These are phyloP conservation scores for Oryza nivara DNA, from an alignment of 176 grass and related monocot species.

Conservation along the genomic window DNA sequence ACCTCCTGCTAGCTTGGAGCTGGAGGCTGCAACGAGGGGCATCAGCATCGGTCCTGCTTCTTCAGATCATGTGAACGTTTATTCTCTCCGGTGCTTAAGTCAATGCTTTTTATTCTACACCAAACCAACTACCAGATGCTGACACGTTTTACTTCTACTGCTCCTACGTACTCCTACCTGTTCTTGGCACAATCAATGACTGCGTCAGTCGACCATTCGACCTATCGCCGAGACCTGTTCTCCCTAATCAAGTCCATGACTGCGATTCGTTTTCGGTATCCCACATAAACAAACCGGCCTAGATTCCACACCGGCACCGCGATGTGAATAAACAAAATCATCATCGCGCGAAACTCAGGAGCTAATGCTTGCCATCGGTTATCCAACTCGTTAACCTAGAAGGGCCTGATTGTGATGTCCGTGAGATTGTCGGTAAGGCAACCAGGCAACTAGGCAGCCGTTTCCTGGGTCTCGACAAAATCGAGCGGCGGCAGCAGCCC, in stretches of 20 bases:
- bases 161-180: neutral
- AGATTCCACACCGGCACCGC: conserved; percentile 11
- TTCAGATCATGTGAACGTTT: neutral
- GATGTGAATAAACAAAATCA: conserved; percentile 10
- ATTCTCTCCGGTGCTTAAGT: neutral
- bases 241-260: neutral
- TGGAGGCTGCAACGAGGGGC: neutral
- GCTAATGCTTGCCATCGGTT: neutral
- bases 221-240: neutral
- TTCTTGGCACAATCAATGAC: no score
- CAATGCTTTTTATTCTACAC: neutral
- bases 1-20: neutral
- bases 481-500: neutral
- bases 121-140: neutral
- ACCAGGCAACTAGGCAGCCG: neutral
- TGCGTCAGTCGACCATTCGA: no score
- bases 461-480: neutral
- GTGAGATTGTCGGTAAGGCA: neutral
- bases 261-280: conserved; percentile 15
- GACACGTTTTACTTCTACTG: neutral
- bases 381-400: conserved; percentile 11
- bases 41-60: no score
- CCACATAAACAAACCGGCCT: conserved; percentile 21
- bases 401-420: neutral
- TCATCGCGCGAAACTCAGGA: neutral